These are phyloP conservation scores for Solanum pinnatisectum DNA, from an alignment of 257 asterid species.

Conservation along the genomic window DNA sequence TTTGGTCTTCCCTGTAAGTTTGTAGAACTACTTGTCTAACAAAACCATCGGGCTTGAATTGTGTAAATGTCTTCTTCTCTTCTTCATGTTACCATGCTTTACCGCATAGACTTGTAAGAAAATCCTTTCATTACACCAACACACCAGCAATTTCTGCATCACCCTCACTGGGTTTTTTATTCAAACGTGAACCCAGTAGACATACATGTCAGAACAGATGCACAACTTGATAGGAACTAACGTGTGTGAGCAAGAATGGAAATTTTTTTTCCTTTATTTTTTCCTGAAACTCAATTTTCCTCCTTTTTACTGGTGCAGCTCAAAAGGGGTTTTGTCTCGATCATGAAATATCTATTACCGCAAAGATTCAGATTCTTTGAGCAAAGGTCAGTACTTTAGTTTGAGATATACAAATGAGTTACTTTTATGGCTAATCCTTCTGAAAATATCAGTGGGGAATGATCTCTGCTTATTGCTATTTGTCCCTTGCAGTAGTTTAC, in stretches of 20 bases:
- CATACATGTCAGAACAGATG: background rate
- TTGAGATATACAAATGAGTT: background rate
- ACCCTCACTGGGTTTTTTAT: background rate
- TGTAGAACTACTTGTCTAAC: background rate
- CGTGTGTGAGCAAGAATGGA: background rate
- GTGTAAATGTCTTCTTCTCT: background rate
- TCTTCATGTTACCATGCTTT: background rate
- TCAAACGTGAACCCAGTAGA: background rate
- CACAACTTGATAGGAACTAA: background rate
- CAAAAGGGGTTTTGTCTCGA: constrained; percentile 78
- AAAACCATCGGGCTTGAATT: background rate
- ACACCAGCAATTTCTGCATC: background rate
- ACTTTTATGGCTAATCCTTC: background rate
- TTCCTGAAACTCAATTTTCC: background rate
- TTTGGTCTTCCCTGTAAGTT: background rate
- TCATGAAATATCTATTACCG: constrained; percentile 18
- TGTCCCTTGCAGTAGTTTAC: background rate
- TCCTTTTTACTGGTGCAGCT: constrained; percentile 38
- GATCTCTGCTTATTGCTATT: background rate
- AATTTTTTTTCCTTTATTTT: background rate
- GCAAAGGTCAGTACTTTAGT: background rate
- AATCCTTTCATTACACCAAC: background rate
- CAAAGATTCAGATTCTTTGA: background rate
- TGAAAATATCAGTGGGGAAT: background rate
- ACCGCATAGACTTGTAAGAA: background rate